These are phyloP conservation scores for Malus hybrid DNA, from an alignment of 331 rosid species.

Conservation along the genomic window DNA sequence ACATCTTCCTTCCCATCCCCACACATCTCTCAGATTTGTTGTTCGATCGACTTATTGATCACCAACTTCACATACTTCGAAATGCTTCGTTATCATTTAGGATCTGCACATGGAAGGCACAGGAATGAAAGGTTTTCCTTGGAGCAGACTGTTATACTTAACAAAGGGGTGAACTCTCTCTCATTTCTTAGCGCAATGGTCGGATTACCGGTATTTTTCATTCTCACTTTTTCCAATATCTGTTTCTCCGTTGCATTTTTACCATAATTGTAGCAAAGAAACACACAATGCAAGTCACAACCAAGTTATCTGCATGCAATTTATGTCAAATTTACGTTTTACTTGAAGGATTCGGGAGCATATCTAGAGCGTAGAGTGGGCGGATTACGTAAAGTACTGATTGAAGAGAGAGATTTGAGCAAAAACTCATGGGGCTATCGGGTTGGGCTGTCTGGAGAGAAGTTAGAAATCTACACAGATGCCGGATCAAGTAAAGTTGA, in stretches of 20 bases:
- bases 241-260: not conserved
- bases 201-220: conserved; percentile 67
- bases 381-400: conserved; percentile 45
- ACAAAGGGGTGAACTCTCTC: conserved; percentile 49
- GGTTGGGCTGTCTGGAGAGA: conserved; percentile 78
- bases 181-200: conserved; percentile 82
- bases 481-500: conserved; percentile 43
- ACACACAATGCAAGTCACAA: not conserved
- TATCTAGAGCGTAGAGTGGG: conserved; percentile 52
- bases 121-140: conserved; percentile 22
- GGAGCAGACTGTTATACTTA: conserved; percentile 33
- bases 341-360: conserved; percentile 75
- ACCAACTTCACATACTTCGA: not conserved
- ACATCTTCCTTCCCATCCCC: no score
- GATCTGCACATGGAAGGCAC: conserved; percentile 64
- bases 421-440: conserved; percentile 60
- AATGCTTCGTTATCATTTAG: conserved; percentile 27
- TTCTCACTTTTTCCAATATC: not conserved
- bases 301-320: not conserved
- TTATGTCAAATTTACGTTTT: conserved; percentile 9
- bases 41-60: not conserved
- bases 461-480: conserved; percentile 37
- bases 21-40: no score
- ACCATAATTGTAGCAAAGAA: not conserved
- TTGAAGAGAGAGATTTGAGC: conserved; percentile 41